These are phyloP conservation scores for Aspergillus fijiensis DNA, from an alignment of 2,329 filamentous ascomycete genomes.

Conservation along the genomic window DNA sequence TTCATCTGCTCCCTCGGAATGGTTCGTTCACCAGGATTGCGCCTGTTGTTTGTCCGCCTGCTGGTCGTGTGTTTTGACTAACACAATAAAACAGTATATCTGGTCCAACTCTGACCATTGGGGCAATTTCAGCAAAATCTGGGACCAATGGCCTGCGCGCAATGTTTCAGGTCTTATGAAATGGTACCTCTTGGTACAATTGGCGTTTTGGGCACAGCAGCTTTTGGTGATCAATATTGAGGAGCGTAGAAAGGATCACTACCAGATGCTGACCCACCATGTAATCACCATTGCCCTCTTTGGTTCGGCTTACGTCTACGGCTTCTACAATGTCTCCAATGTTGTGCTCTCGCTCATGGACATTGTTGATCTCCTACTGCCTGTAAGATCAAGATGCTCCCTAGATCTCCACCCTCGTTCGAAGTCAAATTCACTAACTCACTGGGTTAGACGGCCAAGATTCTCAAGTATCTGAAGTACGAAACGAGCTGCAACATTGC, in stretches of 20 bases:
- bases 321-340: constrained; percentile 83
- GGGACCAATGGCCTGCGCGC: constrained; percentile 79
- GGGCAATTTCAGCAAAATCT: constrained; percentile 73
- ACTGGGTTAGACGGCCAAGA: constrained; percentile 71
- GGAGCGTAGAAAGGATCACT: constrained; percentile 88
- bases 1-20: constrained; percentile 81
- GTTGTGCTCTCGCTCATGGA: constrained; percentile 92
- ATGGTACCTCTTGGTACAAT: constrained; percentile 84
- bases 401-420: neutral
- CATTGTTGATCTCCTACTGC: constrained; percentile 81
- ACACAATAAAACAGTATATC: constrained; percentile 62
- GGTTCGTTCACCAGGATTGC: constrained; percentile 53
- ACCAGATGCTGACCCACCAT: constrained; percentile 95
- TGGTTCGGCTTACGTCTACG: constrained; percentile 78
- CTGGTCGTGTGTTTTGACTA: constrained; percentile 9
- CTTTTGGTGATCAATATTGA: constrained; percentile 94
- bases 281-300: constrained; percentile 83
- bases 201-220: constrained; percentile 92
- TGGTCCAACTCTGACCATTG: constrained; percentile 76
- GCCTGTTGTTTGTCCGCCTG: neutral
- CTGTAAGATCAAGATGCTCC: constrained; percentile 56
- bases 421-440: neutral
- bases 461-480: constrained; percentile 84
- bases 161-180: constrained; percentile 75
- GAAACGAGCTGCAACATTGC: constrained; percentile 73